Evolutionary conservation across 352 stramenopile species (phyloP).

Genomic region (Stephanocyclus meneghinianus): DNA sequence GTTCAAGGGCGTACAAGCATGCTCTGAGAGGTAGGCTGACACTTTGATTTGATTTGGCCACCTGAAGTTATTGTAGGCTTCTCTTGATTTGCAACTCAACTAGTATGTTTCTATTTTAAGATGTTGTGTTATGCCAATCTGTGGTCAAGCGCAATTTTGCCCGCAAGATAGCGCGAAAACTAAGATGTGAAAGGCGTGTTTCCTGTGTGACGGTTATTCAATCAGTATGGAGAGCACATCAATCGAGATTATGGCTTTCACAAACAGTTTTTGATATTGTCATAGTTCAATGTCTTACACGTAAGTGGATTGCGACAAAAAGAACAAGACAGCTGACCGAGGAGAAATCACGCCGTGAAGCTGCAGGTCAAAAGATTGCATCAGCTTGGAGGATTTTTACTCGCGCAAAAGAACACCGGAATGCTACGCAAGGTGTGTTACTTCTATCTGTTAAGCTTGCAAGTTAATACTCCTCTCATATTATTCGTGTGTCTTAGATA

Average conservation of each 20-base stretch:
- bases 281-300: neutral
- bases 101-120: too few species aligned
- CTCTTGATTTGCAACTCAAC: too few species aligned
- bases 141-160: neutral
- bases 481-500: too few species aligned
- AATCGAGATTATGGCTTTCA: neutral
- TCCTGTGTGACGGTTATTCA: neutral
- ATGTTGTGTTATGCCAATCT: neutral
- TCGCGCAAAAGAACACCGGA: neutral
- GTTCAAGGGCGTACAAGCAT: too few species aligned
- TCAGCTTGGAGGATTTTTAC: neutral
- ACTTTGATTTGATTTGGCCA: too few species aligned
- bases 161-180: neutral
- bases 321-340: too few species aligned
- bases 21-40: too few species aligned
- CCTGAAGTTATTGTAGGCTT: too few species aligned
- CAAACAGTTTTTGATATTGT: neutral
- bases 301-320: neutral
- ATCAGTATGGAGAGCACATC: conserved; percentile 1
- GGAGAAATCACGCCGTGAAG: too few species aligned
- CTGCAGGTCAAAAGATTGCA: neutral
- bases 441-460: too few species aligned
- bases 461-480: too few species aligned
- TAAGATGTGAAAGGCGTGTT: neutral
- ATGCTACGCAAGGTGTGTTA: too few species aligned